A percentile compares a stretch with the other conserved stretches of the same genome.
These are phyloP conservation scores for Mycena chlorophos DNA, from an alignment of 768 basidiomycete genomes.

Conservation along the genomic window DNA sequence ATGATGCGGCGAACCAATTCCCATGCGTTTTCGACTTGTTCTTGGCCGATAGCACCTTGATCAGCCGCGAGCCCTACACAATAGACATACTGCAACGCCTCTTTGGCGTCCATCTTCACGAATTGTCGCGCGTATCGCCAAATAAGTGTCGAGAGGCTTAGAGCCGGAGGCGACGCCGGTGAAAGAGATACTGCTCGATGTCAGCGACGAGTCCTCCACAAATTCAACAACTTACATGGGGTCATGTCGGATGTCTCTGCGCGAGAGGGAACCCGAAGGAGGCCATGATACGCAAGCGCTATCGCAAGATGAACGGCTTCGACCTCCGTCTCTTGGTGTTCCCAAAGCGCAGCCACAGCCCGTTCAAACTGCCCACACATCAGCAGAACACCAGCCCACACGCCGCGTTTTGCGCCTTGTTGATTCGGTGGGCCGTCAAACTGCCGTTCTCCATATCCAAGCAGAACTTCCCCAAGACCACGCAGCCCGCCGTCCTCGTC, in stretches of 20 bases:
- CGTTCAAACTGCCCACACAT: conserved; percentile 95
- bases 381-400: conserved; percentile 82
- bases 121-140: conserved; percentile 95
- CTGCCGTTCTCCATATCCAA: conserved; percentile 79
- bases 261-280: conserved; percentile 79
- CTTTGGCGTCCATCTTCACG: conserved; percentile 88
- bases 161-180: conserved; percentile 64
- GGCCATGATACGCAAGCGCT: conserved; percentile 88
- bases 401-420: conserved; percentile 58
- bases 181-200: conserved; percentile 60
- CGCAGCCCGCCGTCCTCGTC: conserved; percentile 78
- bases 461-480: conserved; percentile 69
- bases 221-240: conserved; percentile 55
- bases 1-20: conserved; percentile 78
- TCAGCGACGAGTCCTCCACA: not conserved
- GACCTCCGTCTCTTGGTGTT: conserved; percentile 81
- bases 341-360: conserved; percentile 88
- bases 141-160: conserved; percentile 81
- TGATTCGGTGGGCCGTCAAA: conserved; percentile 70
- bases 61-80: conserved; percentile 79
- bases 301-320: conserved; percentile 95
- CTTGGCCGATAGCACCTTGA: conserved; percentile 71
- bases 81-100: conserved; percentile 93
- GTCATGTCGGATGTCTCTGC: conserved; percentile 84
- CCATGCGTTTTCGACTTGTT: conserved; percentile 82